Percentiles rank a stretch among this genome's conserved stretches.
These are phyloP conservation scores for Ogataea paraovalis DNA, from an alignment of 805 yeast genomes.

Conservation along the genomic window DNA sequence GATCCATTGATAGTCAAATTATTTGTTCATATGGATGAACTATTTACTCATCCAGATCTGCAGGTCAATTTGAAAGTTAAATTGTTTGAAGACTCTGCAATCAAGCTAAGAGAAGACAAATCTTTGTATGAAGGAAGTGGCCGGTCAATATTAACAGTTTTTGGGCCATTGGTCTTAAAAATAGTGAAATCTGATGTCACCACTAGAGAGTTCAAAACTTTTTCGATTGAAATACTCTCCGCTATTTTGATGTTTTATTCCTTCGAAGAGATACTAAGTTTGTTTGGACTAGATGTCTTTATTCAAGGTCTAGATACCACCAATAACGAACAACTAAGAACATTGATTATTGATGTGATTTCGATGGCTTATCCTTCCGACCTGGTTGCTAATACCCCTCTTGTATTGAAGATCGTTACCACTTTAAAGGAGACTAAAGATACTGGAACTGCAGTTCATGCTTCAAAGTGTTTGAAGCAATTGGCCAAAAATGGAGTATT, in stretches of 20 bases:
- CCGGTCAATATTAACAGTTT: conserved; percentile 9
- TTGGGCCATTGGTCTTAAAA: conserved; percentile 19
- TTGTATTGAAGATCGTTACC: conserved; percentile 23
- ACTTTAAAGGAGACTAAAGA: conserved; percentile 19
- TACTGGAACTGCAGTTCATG: conserved; percentile 18
- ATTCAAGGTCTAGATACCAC: conserved; percentile 26
- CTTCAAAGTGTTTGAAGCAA: conserved; percentile 20
- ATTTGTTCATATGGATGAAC: conserved; percentile 15
- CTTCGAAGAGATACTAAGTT: conserved; percentile 25
- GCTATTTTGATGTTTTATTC: conserved; percentile 25
- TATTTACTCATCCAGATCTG: conserved; percentile 3
- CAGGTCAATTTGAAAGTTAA: conserved; percentile 8
- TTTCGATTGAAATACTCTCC: conserved; percentile 21
- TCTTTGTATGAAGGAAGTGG: conserved; percentile 11
- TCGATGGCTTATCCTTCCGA: conserved; percentile 29
- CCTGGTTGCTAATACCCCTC: conserved; percentile 30
- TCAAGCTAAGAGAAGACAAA: conserved; percentile 15
- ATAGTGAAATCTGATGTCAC: conserved; percentile 25
- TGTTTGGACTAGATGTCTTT: conserved; percentile 24
- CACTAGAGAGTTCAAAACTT: conserved; percentile 16
- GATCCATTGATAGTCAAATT: conserved; percentile 20
- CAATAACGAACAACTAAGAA: conserved; percentile 24
- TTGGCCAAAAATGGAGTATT: conserved; percentile 27
- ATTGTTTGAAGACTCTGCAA: conserved; percentile 16
- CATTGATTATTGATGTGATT: conserved; percentile 24